These are phyloP conservation scores for Gymnopilus junonius DNA, from an alignment of 768 basidiomycete species.

Conservation along the genomic window DNA sequence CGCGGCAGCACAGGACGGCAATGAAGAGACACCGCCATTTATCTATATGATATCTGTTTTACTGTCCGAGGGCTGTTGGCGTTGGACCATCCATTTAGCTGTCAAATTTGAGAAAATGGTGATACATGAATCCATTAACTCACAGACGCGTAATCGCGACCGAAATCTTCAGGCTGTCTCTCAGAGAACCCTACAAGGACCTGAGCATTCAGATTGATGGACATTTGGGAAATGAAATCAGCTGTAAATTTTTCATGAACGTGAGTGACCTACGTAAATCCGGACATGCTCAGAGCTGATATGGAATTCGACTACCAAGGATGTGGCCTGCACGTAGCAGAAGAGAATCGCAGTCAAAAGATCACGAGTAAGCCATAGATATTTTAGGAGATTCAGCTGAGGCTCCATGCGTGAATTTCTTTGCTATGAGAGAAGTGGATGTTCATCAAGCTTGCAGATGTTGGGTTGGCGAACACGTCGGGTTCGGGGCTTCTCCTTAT, in stretches of 20 bases:
- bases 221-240: slow-evolving; percentile 25
- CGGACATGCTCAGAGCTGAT: slow-evolving; percentile 15
- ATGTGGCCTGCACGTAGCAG: slow-evolving; percentile 2
- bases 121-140: slow-evolving; percentile 11
- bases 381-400: background rate
- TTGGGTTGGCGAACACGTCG: background rate
- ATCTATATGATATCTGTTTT: slow-evolving; percentile 4
- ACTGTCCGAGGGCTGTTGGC: slow-evolving; percentile 1
- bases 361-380: slow-evolving; percentile 8
- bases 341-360: background rate
- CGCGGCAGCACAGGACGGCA: background rate
- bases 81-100: slow-evolving; percentile 1
- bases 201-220: slow-evolving; percentile 20
- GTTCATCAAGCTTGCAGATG: background rate
- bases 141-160: slow-evolving; percentile 18
- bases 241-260: slow-evolving; percentile 23
- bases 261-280: slow-evolving; percentile 24
- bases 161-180: slow-evolving; percentile 10
- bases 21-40: slow-evolving; percentile 1
- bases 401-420: background rate
- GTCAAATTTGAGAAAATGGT: slow-evolving; percentile 10
- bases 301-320: slow-evolving; percentile 17
- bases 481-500: background rate
- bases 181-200: slow-evolving; percentile 8
- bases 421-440: background rate